Base-by-base conservation (phyloP, 1,284 basidiomycete species). In the Fomitopsis pinicola region DNA sequence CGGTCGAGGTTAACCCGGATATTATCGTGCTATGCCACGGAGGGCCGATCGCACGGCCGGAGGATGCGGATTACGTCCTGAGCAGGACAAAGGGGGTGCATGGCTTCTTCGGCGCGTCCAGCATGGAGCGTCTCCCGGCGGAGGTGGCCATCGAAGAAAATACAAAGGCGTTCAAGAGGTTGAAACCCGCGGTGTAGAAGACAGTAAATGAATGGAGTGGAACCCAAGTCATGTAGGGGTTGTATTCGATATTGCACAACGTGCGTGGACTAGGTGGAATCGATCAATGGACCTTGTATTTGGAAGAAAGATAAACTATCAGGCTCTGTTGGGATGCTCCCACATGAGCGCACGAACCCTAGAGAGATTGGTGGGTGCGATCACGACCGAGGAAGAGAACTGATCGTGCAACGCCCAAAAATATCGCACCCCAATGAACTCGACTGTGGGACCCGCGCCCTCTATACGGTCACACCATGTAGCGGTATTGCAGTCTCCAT, bases 81-180 rank as follows among this genome's bases (percentile, higher is more conserved):
- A 54, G 42, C 15, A 59, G 64, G 42, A 69, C 66, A 30, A 59
- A 52, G 50, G 68, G 68, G 8, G 65, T 69, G 2, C 66, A 69
- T 53, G 68, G 68, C n/a, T 69, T 69, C 57, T 69, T 66, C 40
- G 68, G 68, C n/a, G 68, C 66, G 46, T 69, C 68, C 19, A 69
- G 68, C 61, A 65, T 69, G 66, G 68, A 69, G 59, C 56, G 68
- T 33, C 54, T 69, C 14, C 66, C 68, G 5, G 66, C 65, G 12
- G 68, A 69, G 62, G 63, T 59, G 10, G 68, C 68, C 0, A 67
- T 69, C 9, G 66, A 66, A 42, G 66, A 66, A 42, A 69, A 67
- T 30, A 63, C 68, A 53, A 69, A 60, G 55, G 56, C 50, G 19
- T 69, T 69, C 64, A 69, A 67, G 62, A 22, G 50, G 14, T 42